A percentile compares a stretch with the other conserved stretches of the same genome.
Evolutionary conservation across 129 eudicot species (phyloP).

Genomic region (Chrysanthemum lavandulifolium): DNA sequence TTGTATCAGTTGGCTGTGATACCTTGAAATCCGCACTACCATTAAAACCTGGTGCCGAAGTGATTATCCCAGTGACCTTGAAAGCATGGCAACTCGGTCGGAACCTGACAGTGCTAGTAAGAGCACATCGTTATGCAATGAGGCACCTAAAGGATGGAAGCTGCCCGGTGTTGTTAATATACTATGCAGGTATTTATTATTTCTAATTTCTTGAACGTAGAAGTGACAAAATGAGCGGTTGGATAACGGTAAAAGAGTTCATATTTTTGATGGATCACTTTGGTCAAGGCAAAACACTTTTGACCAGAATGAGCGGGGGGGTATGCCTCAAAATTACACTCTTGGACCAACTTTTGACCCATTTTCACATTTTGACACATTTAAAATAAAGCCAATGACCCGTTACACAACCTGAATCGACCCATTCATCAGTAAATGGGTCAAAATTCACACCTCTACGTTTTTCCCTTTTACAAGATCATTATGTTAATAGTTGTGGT

Average conservation of each 20-base stretch:
- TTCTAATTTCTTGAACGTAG: background rate
- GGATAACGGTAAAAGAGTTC: background rate
- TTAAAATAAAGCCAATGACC: too few relatives aligned
- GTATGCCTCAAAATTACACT: background rate
- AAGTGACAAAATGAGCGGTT: background rate
- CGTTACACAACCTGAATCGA: background rate
- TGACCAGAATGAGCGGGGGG: background rate
- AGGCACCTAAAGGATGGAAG: conserved; percentile 71
- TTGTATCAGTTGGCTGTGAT: conserved; percentile 69
- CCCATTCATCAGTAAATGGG: background rate
- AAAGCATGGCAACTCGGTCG: conserved; percentile 83
- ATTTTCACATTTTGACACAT: background rate
- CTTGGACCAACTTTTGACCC: background rate
- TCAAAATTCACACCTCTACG: too few relatives aligned
- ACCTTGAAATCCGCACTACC: conserved; percentile 72
- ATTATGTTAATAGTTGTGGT: background rate
- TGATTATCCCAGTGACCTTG: conserved; percentile 74
- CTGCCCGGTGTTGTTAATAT: conserved; percentile 73
- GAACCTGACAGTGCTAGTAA: conserved; percentile 55
- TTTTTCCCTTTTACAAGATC: too few relatives aligned
- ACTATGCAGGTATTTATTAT: conserved; percentile 70
- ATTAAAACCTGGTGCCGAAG: conserved; percentile 88
- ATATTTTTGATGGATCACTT: background rate
- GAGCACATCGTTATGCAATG: conserved; percentile 32
- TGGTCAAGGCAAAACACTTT: background rate